Base-by-base conservation (phyloP, 2,329 filamentous ascomycete species). In the Trichophyton mentagrophytes region DNA sequence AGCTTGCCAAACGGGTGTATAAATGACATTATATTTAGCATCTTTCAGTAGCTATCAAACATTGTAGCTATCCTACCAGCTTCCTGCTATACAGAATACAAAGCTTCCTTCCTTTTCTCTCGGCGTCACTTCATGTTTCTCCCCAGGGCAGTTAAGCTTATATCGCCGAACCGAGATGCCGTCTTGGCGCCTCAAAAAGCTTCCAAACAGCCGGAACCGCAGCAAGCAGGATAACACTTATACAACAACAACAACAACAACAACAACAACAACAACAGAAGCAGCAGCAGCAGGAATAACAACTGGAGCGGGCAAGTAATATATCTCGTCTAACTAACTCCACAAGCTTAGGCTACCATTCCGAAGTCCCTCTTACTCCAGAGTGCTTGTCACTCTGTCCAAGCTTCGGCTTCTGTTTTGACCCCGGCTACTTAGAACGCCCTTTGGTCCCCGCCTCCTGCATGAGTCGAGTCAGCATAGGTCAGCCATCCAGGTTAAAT, bases 81-180 rank as follows among this genome's bases (percentile, higher is more conserved):
- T 13, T n/a, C 13, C 20, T 25, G 11, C 20, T 13, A 47, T 22
- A 9, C 22, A 11, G 4, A 25, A 11, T 47, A 22, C 22, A 47
- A 11, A 47, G 6, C 2, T 7, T 20, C 20, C 22, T 20, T 47
- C 17, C 20, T 7, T 9, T 17, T 11, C 17, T 47, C 17, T 47
- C 44, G 9, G 7, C 20, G 44, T 30, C 44, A 9, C 9, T 11
- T 47, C 9, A 22, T 25, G 17, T 8, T 11, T 25, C 25, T 13
- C 13, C 42, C 22, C 8, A 17, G 25, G 11, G 25, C 20, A 25
- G 25, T 33, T 36, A 55, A 55, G 46, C 20, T 36, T 33, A 55
- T 36, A 20, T 36, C 49, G 49, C 49, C 49, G 49, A 55, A 25
- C 49, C 49, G 49, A 55, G 49, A 36, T 55, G 49, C 49, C 49